These are phyloP conservation scores for Colletotrichum siamense DNA, from an alignment of 2,329 filamentous ascomycete genomes.

Conservation along the genomic window DNA sequence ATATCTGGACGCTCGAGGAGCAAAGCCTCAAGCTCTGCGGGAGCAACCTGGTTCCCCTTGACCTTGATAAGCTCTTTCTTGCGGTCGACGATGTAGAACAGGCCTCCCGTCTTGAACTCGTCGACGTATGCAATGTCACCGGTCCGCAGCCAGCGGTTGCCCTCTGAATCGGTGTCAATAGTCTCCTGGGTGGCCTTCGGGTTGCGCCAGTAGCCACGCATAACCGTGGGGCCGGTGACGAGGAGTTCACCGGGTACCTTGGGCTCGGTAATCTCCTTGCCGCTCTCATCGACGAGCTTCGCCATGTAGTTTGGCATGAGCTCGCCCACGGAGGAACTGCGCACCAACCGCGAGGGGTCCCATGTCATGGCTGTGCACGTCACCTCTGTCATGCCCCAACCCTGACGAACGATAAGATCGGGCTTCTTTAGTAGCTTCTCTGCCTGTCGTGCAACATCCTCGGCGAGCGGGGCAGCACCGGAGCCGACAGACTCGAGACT, in stretches of 20 bases:
- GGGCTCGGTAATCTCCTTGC: conserved; percentile 52
- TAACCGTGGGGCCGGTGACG: conserved; percentile 74
- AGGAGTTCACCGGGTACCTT: conserved; percentile 73
- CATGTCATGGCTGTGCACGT: conserved; percentile 75
- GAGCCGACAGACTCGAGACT: conserved; percentile 64
- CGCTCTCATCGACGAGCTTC: conserved; percentile 67
- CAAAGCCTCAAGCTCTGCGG: conserved; percentile 52
- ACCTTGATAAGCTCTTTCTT: conserved; percentile 71
- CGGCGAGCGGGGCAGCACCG: conserved; percentile 73
- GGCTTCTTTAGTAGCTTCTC: conserved; percentile 48
- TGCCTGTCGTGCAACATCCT: conserved; percentile 63
- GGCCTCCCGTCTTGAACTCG: conserved; percentile 54
- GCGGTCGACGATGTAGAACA: conserved; percentile 73
- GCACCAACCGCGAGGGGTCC: conserved; percentile 52
- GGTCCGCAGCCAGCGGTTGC: conserved; percentile 72
- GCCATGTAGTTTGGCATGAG: conserved; percentile 72
- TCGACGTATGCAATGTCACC: conserved; percentile 76
- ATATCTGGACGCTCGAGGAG: conserved; percentile 48
- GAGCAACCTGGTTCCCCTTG: conserved; percentile 64
- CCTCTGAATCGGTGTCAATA: conserved; percentile 48
- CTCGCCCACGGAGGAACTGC: conserved; percentile 65
- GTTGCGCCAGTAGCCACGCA: conserved; percentile 80
- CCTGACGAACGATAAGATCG: conserved; percentile 59
- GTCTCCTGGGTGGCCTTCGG: conserved; percentile 70
- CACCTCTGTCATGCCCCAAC: conserved; percentile 88